phyloP scores from a whole-genome alignment of 805 yeast species.

The Barnettozyma pratensis region DNA sequence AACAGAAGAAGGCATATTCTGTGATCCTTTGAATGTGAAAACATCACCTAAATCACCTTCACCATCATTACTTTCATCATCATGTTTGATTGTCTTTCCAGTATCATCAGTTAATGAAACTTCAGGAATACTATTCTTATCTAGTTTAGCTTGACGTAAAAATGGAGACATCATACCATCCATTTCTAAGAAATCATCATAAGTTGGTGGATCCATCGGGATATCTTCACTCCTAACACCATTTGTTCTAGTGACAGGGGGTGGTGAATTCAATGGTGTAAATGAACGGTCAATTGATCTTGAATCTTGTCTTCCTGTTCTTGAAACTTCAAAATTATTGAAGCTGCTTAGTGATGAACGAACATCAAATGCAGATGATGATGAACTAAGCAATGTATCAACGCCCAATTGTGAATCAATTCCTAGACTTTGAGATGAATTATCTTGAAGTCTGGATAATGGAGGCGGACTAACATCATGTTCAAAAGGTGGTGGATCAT shows the following conservation, averaged over 20 bases:
- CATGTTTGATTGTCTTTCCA: not conserved
- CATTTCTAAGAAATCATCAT: conserved; percentile 25
- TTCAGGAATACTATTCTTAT: not conserved
- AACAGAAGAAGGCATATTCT: conserved; percentile 30
- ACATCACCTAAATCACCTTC: conserved; percentile 28
- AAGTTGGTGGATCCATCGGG: conserved; percentile 32
- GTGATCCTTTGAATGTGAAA: conserved; percentile 30
- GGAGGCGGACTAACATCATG: conserved; percentile 37
- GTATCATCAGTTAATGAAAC: not conserved
- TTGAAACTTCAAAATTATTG: not conserved
- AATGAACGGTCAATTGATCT: not conserved
- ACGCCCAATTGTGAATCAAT: not conserved
- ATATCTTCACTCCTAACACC: conserved; percentile 5
- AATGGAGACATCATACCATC: conserved; percentile 10
- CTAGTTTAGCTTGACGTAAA: not conserved
- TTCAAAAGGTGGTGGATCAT: conserved; percentile 62
- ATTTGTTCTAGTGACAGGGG: conserved; percentile 1
- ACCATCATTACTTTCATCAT: conserved; percentile 8
- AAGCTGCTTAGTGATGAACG: not conserved
- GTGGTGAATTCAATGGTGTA: conserved; percentile 8
- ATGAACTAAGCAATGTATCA: not conserved
- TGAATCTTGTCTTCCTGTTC: not conserved
- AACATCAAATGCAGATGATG: not conserved
- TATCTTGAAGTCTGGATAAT: conserved; percentile 5
- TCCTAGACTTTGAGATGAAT: not conserved